phyloP scores from a whole-genome alignment of 2,329 filamentous ascomycete species.

The Exophiala alcalophila region DNA sequence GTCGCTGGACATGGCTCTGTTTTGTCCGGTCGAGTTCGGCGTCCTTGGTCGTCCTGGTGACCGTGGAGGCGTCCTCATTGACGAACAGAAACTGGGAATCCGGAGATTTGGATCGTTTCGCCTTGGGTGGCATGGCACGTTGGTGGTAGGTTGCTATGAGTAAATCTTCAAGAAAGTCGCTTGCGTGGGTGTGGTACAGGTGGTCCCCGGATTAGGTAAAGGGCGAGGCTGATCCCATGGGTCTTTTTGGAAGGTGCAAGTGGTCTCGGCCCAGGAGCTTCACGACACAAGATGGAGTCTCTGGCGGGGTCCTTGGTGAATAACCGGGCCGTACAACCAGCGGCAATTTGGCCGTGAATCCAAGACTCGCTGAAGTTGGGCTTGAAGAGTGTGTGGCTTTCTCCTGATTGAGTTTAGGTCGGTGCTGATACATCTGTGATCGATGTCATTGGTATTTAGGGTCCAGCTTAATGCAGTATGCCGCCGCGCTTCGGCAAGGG shows the following conservation, averaged over 20 bases:
- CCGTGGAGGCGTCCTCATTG: conserved; percentile 25
- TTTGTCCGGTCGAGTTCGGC: conserved; percentile 24
- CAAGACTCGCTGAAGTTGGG: conserved; percentile 11
- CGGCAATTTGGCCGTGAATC: background rate
- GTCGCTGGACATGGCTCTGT: conserved; percentile 30
- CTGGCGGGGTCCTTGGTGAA: too few species aligned
- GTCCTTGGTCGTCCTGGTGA: conserved; percentile 22
- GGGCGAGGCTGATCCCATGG: conserved; percentile 12
- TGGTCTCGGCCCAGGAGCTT: too few species aligned
- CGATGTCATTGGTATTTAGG: conserved; percentile 15
- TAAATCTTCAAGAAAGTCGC: too few species aligned
- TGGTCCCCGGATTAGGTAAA: conserved; percentile 20
- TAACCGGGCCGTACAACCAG: conserved; percentile 3
- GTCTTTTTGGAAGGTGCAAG: conserved; percentile 2
- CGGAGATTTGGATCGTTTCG: conserved; percentile 21
- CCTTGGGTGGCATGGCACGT: conserved; percentile 22
- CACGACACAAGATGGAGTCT: too few species aligned
- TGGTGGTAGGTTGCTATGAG: too few species aligned
- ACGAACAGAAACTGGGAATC: conserved; percentile 26
- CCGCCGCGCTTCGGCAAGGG: conserved; percentile 8
- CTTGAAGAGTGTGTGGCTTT: conserved; percentile 15
- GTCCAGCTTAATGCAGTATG: conserved; percentile 12
- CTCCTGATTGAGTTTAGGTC: conserved; percentile 25
- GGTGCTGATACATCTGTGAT: conserved; percentile 22
- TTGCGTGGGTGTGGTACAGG: background rate